phyloP scores from a whole-genome alignment of 352 stramenopile genomes.

The Globisporangium acanthophoron region DNA sequence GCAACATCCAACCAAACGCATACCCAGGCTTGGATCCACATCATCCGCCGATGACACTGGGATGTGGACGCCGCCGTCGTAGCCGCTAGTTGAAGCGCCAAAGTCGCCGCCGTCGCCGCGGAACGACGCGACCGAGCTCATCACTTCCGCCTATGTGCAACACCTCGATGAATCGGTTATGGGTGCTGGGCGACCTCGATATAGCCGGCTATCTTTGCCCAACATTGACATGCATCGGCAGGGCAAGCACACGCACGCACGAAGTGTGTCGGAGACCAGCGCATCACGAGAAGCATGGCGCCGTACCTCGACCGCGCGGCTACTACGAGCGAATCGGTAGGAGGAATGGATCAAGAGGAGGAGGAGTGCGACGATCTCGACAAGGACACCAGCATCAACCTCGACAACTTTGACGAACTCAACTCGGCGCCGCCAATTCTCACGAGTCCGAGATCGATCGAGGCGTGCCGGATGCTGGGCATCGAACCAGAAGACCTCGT shows the following conservation, averaged over 20 bases:
- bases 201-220: too few relatives aligned
- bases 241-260: too few relatives aligned
- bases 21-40: constrained; percentile 77
- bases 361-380: constrained; percentile 11
- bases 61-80: constrained; percentile 27
- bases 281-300: neutral
- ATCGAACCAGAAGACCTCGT: constrained; percentile 64
- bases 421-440: constrained; percentile 32
- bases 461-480: constrained; percentile 67
- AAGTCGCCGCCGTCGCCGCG: constrained; percentile 27
- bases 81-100: neutral
- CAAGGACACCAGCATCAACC: constrained; percentile 19
- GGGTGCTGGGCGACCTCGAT: too few relatives aligned
- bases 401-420: constrained; percentile 68
- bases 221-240: too few relatives aligned
- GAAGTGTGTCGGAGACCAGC: neutral
- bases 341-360: too few relatives aligned
- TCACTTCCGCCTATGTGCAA: neutral
- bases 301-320: neutral
- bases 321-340: neutral
- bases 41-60: constrained; percentile 50
- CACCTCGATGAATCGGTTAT: too few relatives aligned
- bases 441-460: constrained; percentile 62
- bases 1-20: neutral
- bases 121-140: constrained; percentile 41